Conservation (phyloP, 2,329 filamentous ascomycete genomes). For the Westerdykella sp. region DNA sequence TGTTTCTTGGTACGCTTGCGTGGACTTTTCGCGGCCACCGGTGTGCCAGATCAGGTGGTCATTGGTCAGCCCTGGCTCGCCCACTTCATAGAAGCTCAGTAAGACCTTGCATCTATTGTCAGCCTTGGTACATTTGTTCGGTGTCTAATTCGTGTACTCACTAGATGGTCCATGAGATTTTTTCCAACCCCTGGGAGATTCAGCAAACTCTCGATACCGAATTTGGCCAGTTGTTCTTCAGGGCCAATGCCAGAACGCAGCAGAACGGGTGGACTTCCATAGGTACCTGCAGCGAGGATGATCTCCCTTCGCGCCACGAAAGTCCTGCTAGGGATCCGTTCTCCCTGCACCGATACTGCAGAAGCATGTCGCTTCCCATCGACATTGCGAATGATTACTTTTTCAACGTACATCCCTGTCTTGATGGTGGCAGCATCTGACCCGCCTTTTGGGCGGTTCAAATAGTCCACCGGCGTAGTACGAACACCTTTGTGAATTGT, state of each 20-base stretch:
- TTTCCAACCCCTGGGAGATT: conserved; percentile 55
- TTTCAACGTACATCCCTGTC: conserved; percentile 21
- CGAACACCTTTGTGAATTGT: conserved; percentile 5
- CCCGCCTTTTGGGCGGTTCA: conserved; percentile 31
- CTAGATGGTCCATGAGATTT: conserved; percentile 56
- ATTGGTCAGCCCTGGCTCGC: conserved; percentile 48
- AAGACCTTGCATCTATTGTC: conserved; percentile 21
- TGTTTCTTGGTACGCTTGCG: conserved; percentile 50
- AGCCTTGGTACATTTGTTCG: conserved; percentile 7
- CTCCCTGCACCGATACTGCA: conserved; percentile 39
- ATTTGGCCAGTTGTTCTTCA: conserved; percentile 42
- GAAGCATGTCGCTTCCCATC: conserved; percentile 36
- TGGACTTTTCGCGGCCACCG: conserved; percentile 44
- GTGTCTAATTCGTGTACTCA: conserved; percentile 31
- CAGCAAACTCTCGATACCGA: conserved; percentile 46
- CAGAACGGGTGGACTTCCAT: conserved; percentile 28
- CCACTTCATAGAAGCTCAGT: conserved; percentile 54
- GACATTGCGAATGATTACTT: conserved; percentile 42
- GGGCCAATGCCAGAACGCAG: conserved; percentile 53
- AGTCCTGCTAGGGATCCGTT: conserved; percentile 29
- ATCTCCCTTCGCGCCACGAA: conserved; percentile 20
- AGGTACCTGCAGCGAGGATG: conserved; percentile 13
- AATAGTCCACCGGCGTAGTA: conserved; percentile 11
- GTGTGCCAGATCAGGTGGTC: conserved; percentile 50
- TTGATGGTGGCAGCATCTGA: conserved; percentile 5